These are phyloP conservation scores for Vitis rotundifolia DNA, from an alignment of 164 flowering plant genomes.

Conservation along the genomic window DNA sequence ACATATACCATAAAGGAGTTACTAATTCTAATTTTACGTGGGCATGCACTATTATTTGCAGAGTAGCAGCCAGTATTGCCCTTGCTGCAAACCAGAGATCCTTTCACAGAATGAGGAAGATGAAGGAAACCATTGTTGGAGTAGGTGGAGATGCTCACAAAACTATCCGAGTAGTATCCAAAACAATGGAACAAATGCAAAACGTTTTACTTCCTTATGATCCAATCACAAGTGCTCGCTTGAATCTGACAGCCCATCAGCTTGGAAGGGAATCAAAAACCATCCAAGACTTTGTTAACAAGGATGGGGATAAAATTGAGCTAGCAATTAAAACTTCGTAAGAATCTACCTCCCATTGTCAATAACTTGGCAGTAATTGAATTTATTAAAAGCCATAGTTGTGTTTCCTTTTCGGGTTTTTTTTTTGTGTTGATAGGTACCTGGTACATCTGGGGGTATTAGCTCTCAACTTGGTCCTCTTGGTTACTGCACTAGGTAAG, in stretches of 20 bases:
- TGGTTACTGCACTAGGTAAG: slow-evolving; percentile 37
- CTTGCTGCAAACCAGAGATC: slow-evolving; percentile 33
- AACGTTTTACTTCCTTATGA: slow-evolving; percentile 41
- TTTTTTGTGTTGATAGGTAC: slow-evolving; percentile 30
- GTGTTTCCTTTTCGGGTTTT: background rate
- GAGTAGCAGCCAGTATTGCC: slow-evolving; percentile 34
- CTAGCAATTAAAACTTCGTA: slow-evolving; percentile 34
- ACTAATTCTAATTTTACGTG: too few relatives aligned
- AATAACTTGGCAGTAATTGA: background rate
- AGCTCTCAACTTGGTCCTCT: slow-evolving; percentile 28
- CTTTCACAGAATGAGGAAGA: slow-evolving; percentile 17
- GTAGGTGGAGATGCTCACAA: slow-evolving; percentile 27
- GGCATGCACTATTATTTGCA: slow-evolving; percentile 6
- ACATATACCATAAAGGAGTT: too few relatives aligned
- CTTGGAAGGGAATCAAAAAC: slow-evolving; percentile 32
- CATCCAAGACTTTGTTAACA: slow-evolving; percentile 26
- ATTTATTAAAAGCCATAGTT: too few relatives aligned
- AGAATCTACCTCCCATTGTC: slow-evolving; percentile 4
- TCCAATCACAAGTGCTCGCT: slow-evolving; percentile 5
- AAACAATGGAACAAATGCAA: slow-evolving; percentile 32
- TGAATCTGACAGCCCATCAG: slow-evolving; percentile 27
- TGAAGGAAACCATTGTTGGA: slow-evolving; percentile 33
- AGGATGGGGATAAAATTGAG: slow-evolving; percentile 27
- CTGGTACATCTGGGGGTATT: slow-evolving; percentile 35
- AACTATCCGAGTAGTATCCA: slow-evolving; percentile 26